These are phyloP conservation scores for Aspergillus niger DNA, from an alignment of 2,329 filamentous ascomycete genomes.

Conservation along the genomic window DNA sequence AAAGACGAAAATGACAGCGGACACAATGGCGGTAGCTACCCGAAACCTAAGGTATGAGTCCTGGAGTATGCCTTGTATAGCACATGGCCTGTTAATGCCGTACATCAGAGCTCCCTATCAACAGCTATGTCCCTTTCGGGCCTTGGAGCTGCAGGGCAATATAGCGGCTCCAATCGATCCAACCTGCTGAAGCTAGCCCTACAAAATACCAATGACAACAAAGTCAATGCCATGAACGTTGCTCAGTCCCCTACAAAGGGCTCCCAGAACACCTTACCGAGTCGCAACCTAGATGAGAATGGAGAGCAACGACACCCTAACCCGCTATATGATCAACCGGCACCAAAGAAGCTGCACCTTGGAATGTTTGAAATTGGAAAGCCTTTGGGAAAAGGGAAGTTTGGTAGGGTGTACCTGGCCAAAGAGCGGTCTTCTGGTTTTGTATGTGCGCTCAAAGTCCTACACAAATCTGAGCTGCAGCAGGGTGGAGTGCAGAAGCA, in stretches of 20 bases:
- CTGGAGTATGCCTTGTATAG: neutral
- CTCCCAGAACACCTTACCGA: constrained; percentile 47
- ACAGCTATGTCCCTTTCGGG: constrained; percentile 52
- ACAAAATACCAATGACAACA: constrained; percentile 71
- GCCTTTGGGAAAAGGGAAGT: constrained; percentile 83
- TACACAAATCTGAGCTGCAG: constrained; percentile 81
- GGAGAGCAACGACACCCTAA: constrained; percentile 38
- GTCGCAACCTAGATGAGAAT: constrained; percentile 52
- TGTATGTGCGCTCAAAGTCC: constrained; percentile 82
- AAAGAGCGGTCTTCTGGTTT: constrained; percentile 77
- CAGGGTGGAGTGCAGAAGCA: constrained; percentile 83
- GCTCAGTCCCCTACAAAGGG: constrained; percentile 65
- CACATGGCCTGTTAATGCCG: constrained; percentile 22
- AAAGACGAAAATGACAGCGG: constrained; percentile 79
- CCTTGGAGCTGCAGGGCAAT: constrained; percentile 47
- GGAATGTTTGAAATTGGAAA: constrained; percentile 94
- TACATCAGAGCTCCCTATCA: constrained; percentile 48
- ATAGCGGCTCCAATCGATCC: constrained; percentile 62
- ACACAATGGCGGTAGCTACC: constrained; percentile 58
- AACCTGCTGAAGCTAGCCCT: constrained; percentile 86
- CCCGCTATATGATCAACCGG: constrained; percentile 60
- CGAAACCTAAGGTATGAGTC: constrained; percentile 72
- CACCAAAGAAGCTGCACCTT: constrained; percentile 69
- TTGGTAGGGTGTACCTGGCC: constrained; percentile 81
- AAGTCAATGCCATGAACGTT: constrained; percentile 55